Evolutionary conservation across 257 asterid genomes (phyloP), one percentile per base, ranked within the genome.

Genomic region (Salvia hispanica): DNA sequence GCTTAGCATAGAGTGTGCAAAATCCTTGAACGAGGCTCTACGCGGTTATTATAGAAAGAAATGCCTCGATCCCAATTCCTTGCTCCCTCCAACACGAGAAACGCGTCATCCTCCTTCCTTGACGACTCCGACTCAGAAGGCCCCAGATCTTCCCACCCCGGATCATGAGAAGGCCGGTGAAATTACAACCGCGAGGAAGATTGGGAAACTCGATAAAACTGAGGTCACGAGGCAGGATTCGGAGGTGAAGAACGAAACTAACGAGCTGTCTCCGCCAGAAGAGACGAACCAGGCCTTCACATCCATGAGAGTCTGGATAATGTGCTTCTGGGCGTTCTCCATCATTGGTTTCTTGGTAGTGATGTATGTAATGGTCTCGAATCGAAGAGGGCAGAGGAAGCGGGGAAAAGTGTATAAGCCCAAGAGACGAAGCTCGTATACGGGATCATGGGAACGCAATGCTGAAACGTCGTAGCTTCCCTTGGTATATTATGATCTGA

Each of bases 1-100:
- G 88, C 90, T 94, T 58, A 94, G 97, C 81, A 73, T 94, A 69
- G 98, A 91, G 72, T 91, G 96, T 62, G 86, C 63, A 8, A 87
- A 69, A 64, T 62, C 86, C 36, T 69, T 94, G 77, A 91, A 94
- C 58, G 85, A 91, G 77, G 99, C 96, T 73, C 80, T 94, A 28
- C 67, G 28, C 34, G 64, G 62, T 66, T 85, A 94, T 71, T 86
- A 94, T 33, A 78, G 84, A 68, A 79, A 69, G 69, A 78, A 81
- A 36, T 91, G 98, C 70, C 76, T 83, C 0, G 84, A 78, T 58
- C 84, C 86, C 62, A 79, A 72, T 70, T 57, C 81, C 48, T 61
- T 76, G 58, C 9, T 86, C 61, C 28, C 70, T 7, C 72, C 83
- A 11, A 8, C 67, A 13, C 74, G 9, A 58, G 73, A 68, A 51